Evolutionary conservation across 139 green algal species (phyloP).

Genomic region (Pleodorina starrii): DNA sequence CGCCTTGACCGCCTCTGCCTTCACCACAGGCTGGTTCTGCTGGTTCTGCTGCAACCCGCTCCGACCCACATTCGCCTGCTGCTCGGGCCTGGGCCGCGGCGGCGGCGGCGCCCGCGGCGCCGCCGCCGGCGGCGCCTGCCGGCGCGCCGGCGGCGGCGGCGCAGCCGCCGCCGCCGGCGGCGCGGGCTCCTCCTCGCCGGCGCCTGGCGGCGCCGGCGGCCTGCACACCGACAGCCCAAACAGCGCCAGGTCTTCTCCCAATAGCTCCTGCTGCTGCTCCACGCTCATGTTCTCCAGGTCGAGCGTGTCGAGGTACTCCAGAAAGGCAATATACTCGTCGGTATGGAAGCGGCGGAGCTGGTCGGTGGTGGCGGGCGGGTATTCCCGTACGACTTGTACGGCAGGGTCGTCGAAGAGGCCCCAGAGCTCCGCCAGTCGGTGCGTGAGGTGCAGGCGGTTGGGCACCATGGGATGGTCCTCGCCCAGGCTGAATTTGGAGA

Average conservation of each 20-base stretch:
- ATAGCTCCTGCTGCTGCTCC: slow-evolving; percentile 40
- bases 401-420: slow-evolving; percentile 80
- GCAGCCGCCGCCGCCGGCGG: neutral
- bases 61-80: neutral
- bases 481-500: slow-evolving; percentile 85
- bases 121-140: neutral
- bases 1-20: neutral
- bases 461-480: slow-evolving; percentile 88
- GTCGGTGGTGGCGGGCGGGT: slow-evolving; percentile 20
- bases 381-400: slow-evolving; percentile 55
- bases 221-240: slow-evolving; percentile 41
- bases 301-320: slow-evolving; percentile 38
- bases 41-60: neutral
- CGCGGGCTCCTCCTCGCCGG: neutral
- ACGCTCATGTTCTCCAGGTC: slow-evolving; percentile 19
- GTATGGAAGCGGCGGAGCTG: slow-evolving; percentile 42
- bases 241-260: slow-evolving; percentile 24
- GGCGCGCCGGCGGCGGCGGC: neutral
- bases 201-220: neutral
- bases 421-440: slow-evolving; percentile 90
- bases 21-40: neutral
- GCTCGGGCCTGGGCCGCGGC: neutral
- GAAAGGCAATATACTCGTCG: slow-evolving; percentile 41
- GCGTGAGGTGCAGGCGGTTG: slow-evolving; percentile 92
- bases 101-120: neutral